phyloP scores from a whole-genome alignment of 163 green algal genomes.

The Scenedesmus sp. region DNA sequence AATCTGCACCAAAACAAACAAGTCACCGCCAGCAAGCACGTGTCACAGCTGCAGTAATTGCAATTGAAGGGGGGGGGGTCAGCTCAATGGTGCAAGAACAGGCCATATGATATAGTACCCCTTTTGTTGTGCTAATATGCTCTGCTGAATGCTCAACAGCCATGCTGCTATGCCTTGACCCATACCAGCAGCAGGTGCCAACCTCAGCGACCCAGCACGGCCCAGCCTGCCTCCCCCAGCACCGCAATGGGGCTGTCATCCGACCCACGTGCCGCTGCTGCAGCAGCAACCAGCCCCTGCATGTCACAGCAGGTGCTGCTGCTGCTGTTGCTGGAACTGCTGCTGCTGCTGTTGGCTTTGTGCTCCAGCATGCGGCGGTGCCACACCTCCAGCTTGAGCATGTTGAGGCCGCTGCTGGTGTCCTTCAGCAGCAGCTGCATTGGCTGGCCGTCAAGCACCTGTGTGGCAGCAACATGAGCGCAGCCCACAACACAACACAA shows the following conservation, averaged over 20 bases:
- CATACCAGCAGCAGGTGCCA: slow-evolving; percentile 2
- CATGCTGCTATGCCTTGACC: not conserved
- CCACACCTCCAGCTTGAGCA: slow-evolving; percentile 40
- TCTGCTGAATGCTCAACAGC: not conserved
- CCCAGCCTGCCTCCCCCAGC: not conserved
- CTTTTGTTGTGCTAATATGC: not conserved
- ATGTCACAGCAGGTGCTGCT: slow-evolving; percentile 9
- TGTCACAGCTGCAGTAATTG: not conserved
- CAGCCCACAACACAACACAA: not conserved
- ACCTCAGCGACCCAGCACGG: not conserved
- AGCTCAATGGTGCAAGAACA: not conserved
- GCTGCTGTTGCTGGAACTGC: not conserved
- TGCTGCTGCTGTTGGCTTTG: slow-evolving; percentile 16
- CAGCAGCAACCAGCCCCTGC: not conserved
- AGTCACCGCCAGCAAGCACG: not conserved
- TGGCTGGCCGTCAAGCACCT: slow-evolving; percentile 50
- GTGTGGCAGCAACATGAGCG: not conserved
- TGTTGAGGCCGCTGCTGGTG: not conserved
- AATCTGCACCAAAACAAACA: not conserved
- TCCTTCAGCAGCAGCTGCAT: slow-evolving; percentile 45
- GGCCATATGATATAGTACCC: not conserved
- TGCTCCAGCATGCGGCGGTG: slow-evolving; percentile 48
- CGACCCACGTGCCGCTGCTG: not conserved
- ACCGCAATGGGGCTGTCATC: slow-evolving; percentile 26
- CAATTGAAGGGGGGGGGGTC: not conserved